phyloP scores from a whole-genome alignment of 305 asterid genomes.

The Andrographis paniculata region DNA sequence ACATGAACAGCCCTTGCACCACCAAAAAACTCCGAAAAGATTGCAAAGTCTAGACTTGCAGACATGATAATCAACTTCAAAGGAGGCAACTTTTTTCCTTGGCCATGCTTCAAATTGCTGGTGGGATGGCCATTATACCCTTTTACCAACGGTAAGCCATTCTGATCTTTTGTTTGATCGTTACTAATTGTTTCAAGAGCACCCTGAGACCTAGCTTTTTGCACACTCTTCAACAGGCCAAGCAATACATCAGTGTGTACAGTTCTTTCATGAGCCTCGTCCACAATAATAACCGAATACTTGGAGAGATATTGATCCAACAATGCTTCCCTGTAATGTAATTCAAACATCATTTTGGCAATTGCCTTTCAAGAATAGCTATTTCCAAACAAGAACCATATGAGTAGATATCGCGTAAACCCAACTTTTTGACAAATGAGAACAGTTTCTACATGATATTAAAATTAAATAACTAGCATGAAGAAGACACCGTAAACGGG shows the following conservation, averaged over 20 bases:
- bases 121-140: constrained; percentile 22
- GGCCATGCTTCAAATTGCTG: constrained; percentile 27
- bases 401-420: not conserved
- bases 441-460: not conserved
- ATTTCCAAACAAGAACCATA: constrained; percentile 4
- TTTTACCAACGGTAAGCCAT: constrained; percentile 23
- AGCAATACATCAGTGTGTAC: constrained; percentile 94
- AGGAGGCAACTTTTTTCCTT: constrained; percentile 50
- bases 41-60: constrained; percentile 84
- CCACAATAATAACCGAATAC: constrained; percentile 87
- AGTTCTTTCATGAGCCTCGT: constrained; percentile 98
- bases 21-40: constrained; percentile 77
- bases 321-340: constrained; percentile 71
- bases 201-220: constrained; percentile 53
- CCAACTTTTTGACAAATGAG: too few species aligned
- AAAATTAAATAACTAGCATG: not conserved
- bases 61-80: constrained; percentile 87
- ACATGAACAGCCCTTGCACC: constrained; percentile 96
- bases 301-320: constrained; percentile 77
- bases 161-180: constrained; percentile 25
- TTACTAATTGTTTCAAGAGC: constrained; percentile 20
- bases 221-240: constrained; percentile 80
- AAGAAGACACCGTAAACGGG: constrained; percentile 9
- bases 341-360: constrained; percentile 17
- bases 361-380: too few species aligned